Base-by-base conservation (phyloP, 192 early-diverging fungal genomes). In the Lunasporangiospora selenospora region DNA sequence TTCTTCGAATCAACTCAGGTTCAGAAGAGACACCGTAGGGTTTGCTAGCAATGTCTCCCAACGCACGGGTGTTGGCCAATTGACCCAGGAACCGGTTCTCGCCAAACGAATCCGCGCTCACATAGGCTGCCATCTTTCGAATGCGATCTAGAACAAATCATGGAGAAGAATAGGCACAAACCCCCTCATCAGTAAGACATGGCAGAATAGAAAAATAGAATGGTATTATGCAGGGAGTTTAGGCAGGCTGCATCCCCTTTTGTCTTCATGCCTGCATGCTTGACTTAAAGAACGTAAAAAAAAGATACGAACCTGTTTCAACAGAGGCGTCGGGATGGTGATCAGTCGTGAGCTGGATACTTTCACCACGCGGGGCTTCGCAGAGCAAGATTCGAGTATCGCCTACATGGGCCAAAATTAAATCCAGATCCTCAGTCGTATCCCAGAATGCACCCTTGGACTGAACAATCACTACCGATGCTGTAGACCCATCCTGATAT, bases 101-200 rank as follows among this genome's bases (percentile, higher is more conserved):
- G 40, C 90, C 90, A 77, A 86, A 91, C 4, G 90, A 91, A 66
- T 91, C 90, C 19, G 88, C 86, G 18, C 81, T 89, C 26, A 91
- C 82, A 67, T 86, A 91, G 0, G 87, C 88, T 3, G 87, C 90
- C 64, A 85, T 86, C 32, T 80, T 83, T 43, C 86, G 81, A 47
- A 91, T 80, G 27, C 90, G 76, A 21, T 89, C 88, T 62, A 75
- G 15, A 29, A 27, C 13, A 40, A 16, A 27, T 16, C 16, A 18
- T 24, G n/a, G 6, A 41, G 6, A 11, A 3, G 3, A 9, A 13
- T n/a, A 56, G n/a, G 4, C 4, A 15, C 30, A n/a, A 6, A 12
- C 15, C 1, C 18, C 18, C 24, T 13, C n/a, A 5, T 37, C n/a
- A 11, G 9, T 13, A 16, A n/a, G n/a, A n/a, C n/a, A n/a, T n/a